These are phyloP conservation scores for Aureobasidium sp. DNA, from an alignment of 2,329 filamentous ascomycete genomes.

Conservation along the genomic window DNA sequence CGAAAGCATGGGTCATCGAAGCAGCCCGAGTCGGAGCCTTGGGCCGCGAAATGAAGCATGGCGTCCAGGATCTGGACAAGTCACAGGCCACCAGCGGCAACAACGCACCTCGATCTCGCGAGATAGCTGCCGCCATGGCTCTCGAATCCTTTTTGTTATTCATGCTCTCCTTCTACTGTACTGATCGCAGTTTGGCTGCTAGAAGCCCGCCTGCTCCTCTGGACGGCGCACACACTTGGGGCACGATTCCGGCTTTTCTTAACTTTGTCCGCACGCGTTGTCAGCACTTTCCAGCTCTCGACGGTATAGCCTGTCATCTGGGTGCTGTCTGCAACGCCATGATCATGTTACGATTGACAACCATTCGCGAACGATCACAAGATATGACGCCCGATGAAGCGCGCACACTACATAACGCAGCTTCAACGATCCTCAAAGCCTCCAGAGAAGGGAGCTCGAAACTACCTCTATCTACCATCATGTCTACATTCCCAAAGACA, in stretches of 20 bases:
- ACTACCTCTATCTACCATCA: conserved; percentile 40
- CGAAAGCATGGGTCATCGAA: conserved; percentile 40
- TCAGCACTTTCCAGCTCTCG: conserved; percentile 36
- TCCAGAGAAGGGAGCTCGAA: conserved; percentile 20
- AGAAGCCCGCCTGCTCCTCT: conserved; percentile 28
- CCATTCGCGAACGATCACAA: conserved; percentile 3
- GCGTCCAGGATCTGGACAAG: conserved; percentile 33
- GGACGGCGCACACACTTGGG: conserved; percentile 30
- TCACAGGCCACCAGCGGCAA: background rate
- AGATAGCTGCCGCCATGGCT: conserved; percentile 44
- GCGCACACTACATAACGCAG: conserved; percentile 26
- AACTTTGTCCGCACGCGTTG: conserved; percentile 31
- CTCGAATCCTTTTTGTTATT: conserved; percentile 51
- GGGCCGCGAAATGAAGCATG: conserved; percentile 53
- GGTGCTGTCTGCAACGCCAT: conserved; percentile 43
- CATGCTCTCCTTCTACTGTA: conserved; percentile 37
- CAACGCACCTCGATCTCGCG: conserved; percentile 30
- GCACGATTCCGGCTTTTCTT: conserved; percentile 31
- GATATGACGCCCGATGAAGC: conserved; percentile 18
- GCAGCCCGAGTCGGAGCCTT: conserved; percentile 45
- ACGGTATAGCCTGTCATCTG: conserved; percentile 46
- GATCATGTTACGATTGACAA: conserved; percentile 34
- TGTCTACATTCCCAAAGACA: conserved; percentile 41
- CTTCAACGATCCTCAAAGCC: conserved; percentile 15
- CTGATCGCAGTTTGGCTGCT: conserved; percentile 30